A percentile compares a stretch with the other conserved stretches of the same genome.
These are phyloP conservation scores for Boletus reticuloceps DNA, from an alignment of 768 basidiomycete genomes.

Conservation along the genomic window DNA sequence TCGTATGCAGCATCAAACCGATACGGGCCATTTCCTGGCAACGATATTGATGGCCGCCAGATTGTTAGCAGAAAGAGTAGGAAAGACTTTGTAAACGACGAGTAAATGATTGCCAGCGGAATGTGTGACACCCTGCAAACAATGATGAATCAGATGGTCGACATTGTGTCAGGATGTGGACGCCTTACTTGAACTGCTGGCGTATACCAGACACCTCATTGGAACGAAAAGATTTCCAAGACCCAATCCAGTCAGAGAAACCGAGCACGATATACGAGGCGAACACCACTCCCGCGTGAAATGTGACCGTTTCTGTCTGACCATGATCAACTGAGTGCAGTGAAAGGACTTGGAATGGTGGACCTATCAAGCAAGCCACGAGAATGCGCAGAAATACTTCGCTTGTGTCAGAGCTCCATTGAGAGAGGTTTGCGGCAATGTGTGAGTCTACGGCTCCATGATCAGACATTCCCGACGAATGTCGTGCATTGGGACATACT, in stretches of 20 bases:
- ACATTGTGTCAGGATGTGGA: no score
- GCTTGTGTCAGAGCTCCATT: constrained; percentile 53
- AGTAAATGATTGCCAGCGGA: constrained; percentile 78
- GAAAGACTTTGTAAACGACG: constrained; percentile 81
- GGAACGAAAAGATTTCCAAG: constrained; percentile 20
- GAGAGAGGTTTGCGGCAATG: constrained; percentile 36
- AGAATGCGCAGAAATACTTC: constrained; percentile 55
- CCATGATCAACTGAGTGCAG: background rate
- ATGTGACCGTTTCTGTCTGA: constrained; percentile 67
- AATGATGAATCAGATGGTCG: background rate
- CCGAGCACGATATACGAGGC: constrained; percentile 54
- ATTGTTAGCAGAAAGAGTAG: constrained; percentile 79
- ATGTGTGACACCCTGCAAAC: constrained; percentile 62
- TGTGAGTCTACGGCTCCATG: constrained; percentile 36
- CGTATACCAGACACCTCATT: constrained; percentile 47
- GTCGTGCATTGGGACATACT: constrained; percentile 37
- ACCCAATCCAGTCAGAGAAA: constrained; percentile 36
- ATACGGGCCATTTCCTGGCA: constrained; percentile 19
- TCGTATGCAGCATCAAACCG: constrained; percentile 27
- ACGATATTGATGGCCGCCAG: constrained; percentile 55
- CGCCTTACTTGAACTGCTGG: constrained; percentile 56
- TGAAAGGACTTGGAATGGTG: constrained; percentile 3
- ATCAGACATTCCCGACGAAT: background rate
- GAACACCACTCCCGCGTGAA: constrained; percentile 64
- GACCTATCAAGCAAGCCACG: constrained; percentile 64